Percentiles rank a stretch among this genome's conserved stretches.
phyloP scores from a whole-genome alignment of 441 rosid species.

The Lepidium campestre region DNA sequence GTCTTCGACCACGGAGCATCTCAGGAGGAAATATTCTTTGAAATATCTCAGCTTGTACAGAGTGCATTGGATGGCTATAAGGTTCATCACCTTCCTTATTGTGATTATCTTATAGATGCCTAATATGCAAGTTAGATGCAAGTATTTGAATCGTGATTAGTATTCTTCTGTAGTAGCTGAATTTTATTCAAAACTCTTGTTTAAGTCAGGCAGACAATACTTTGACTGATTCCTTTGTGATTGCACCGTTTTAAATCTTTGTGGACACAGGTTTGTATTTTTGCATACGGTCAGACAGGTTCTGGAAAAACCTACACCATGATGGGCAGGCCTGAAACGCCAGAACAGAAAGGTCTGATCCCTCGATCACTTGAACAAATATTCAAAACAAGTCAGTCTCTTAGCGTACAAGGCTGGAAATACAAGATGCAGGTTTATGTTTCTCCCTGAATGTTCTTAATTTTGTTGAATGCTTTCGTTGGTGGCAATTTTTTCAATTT shows the following conservation, averaged over 20 bases:
- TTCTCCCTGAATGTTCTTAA: not conserved
- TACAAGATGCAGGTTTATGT: constrained; percentile 84
- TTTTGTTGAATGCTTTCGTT: not conserved
- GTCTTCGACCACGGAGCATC: constrained; percentile 84
- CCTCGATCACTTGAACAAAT: constrained; percentile 93
- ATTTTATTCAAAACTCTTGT: not conserved
- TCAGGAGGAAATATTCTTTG: constrained; percentile 87
- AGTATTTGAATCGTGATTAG: not conserved
- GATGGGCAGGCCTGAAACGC: constrained; percentile 86
- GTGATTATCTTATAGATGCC: not conserved
- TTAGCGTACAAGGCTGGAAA: constrained; percentile 82
- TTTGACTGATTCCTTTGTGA: not conserved
- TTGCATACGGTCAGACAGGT: constrained; percentile 98
- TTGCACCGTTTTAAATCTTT: not conserved
- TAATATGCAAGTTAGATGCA: not conserved
- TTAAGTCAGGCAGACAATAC: not conserved
- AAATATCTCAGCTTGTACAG: constrained; percentile 89
- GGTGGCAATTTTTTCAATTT: not conserved
- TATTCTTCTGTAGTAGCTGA: not conserved
- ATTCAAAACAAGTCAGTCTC: constrained; percentile 73
- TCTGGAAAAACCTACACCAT: constrained; percentile 97
- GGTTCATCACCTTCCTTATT: constrained; percentile 36
- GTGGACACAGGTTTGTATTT: constrained; percentile 79
- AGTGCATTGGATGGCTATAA: constrained; percentile 98
- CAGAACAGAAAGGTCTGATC: constrained; percentile 75